These are phyloP conservation scores for Pyracantha coccinea DNA, from an alignment of 331 rosid genomes.

Conservation along the genomic window DNA sequence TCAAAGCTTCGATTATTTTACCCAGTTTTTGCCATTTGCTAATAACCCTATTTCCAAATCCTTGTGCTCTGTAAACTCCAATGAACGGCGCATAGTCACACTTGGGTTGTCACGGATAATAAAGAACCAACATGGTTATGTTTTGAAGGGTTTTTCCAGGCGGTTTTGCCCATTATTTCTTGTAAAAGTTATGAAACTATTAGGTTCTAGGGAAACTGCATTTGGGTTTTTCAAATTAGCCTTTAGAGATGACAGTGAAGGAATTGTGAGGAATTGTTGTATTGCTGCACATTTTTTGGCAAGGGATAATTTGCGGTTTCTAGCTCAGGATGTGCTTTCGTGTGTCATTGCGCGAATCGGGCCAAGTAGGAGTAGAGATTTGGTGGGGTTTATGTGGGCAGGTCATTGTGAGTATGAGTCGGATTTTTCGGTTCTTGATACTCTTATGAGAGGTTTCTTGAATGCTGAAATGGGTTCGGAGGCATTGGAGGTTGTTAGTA, in stretches of 20 bases:
- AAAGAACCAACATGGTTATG: constrained; percentile 28
- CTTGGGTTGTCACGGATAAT: constrained; percentile 49
- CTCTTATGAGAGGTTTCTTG: constrained; percentile 57
- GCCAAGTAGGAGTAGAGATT: constrained; percentile 26
- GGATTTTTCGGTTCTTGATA: constrained; percentile 65
- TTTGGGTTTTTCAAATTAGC: constrained; percentile 69
- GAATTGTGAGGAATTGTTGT: constrained; percentile 36
- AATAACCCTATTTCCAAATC: constrained; percentile 15
- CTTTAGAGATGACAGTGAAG: constrained; percentile 32
- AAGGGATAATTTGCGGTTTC: constrained; percentile 27
- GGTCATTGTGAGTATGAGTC: constrained; percentile 48
- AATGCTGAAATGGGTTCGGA: constrained; percentile 51
- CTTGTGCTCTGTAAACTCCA: constrained; percentile 27
- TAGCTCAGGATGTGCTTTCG: constrained; percentile 67
- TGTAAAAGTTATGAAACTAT: constrained; percentile 39
- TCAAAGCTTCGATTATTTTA: constrained; percentile 25
- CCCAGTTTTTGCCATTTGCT: constrained; percentile 50
- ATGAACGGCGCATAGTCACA: constrained; percentile 46
- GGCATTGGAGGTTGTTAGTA: constrained; percentile 51
- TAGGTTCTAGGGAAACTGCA: constrained; percentile 39
- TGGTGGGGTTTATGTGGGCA: constrained; percentile 65
- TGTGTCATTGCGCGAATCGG: constrained; percentile 54
- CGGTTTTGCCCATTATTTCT: constrained; percentile 50
- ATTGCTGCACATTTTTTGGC: constrained; percentile 62
- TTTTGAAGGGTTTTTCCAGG: constrained; percentile 38